Evolutionary conservation across 1,284 basidiomycete species (phyloP).

Genomic region (Malassezia cuniculi): DNA sequence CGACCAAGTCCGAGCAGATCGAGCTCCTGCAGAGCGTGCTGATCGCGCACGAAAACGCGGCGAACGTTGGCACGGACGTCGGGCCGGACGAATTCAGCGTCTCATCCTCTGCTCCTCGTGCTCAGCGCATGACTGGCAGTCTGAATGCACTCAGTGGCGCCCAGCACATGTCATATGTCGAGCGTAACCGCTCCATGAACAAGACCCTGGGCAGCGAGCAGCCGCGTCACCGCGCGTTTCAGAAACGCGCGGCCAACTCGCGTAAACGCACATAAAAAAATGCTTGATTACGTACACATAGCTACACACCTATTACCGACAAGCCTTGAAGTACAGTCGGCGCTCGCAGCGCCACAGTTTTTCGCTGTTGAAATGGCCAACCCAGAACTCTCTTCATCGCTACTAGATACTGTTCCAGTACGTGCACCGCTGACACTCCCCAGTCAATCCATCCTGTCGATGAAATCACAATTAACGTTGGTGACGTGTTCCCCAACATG

Average conservation of each 20-base stretch:
- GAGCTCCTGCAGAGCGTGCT: constrained; percentile 80
- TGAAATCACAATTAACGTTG: constrained; percentile 9
- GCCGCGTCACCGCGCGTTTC: constrained; percentile 29
- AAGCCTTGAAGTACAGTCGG: no score
- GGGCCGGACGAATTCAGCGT: constrained; percentile 46
- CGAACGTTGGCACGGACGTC: constrained; percentile 73
- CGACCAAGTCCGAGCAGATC: constrained; percentile 80
- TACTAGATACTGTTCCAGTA: constrained; percentile 10
- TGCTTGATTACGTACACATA: no score
- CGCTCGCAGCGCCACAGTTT: not conserved
- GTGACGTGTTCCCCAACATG: constrained; percentile 14
- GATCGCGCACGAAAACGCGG: constrained; percentile 77
- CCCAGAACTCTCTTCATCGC: constrained; percentile 9
- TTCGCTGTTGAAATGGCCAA: constrained; percentile 2
- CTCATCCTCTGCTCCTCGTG: constrained; percentile 17
- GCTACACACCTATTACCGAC: no score
- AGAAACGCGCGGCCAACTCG: constrained; percentile 30
- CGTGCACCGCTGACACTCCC: no score
- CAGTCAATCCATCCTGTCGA: no score
- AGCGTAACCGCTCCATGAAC: constrained; percentile 43
- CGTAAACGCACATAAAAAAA: no score
- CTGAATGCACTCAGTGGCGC: constrained; percentile 44
- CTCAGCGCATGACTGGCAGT: constrained; percentile 37
- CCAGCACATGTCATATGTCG: constrained; percentile 45
- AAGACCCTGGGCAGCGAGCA: constrained; percentile 37